Evolutionary conservation across 768 basidiomycete species (phyloP).

Genomic region (Mycena rebaudengoi): DNA sequence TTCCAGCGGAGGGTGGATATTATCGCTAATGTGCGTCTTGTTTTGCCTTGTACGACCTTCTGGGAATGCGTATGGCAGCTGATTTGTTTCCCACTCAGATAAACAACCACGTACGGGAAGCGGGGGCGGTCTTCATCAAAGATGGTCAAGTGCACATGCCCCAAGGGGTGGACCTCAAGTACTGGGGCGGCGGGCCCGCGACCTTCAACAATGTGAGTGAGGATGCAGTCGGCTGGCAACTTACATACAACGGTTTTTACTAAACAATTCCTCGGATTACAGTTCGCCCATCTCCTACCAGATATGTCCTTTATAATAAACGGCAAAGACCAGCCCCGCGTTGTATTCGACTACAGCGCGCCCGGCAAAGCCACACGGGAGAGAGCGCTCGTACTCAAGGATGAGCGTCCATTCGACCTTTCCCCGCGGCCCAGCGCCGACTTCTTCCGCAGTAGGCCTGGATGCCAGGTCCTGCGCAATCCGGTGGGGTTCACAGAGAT

Average conservation of each 20-base stretch:
- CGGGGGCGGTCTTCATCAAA: not conserved
- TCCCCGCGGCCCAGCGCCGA: slow-evolving; percentile 6
- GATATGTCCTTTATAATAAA: slow-evolving; percentile 10
- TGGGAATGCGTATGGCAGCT: not conserved
- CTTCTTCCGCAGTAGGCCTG: slow-evolving; percentile 10
- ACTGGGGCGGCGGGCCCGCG: not conserved
- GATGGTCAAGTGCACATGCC: not conserved
- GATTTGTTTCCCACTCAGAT: not conserved
- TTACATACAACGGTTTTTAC: not conserved
- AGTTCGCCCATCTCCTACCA: slow-evolving; percentile 1
- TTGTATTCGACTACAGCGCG: slow-evolving; percentile 8
- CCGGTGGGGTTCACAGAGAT: slow-evolving; percentile 3
- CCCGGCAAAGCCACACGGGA: not conserved
- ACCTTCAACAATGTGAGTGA: not conserved
- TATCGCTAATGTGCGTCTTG: not conserved
- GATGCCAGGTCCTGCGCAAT: not conserved
- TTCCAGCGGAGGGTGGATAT: slow-evolving; percentile 1
- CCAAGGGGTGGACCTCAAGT: not conserved
- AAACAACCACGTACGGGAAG: not conserved
- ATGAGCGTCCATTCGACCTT: slow-evolving; percentile 2
- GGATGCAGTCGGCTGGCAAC: too few relatives aligned
- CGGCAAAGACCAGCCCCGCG: slow-evolving; percentile 17
- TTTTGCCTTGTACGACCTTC: not conserved
- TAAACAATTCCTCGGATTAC: not conserved
- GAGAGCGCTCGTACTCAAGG: not conserved